A percentile compares a stretch with the other conserved stretches of the same genome.
Conservation (phyloP, 2,329 filamentous ascomycete genomes). For the Aspergillus pseudoviridinutans region DNA sequence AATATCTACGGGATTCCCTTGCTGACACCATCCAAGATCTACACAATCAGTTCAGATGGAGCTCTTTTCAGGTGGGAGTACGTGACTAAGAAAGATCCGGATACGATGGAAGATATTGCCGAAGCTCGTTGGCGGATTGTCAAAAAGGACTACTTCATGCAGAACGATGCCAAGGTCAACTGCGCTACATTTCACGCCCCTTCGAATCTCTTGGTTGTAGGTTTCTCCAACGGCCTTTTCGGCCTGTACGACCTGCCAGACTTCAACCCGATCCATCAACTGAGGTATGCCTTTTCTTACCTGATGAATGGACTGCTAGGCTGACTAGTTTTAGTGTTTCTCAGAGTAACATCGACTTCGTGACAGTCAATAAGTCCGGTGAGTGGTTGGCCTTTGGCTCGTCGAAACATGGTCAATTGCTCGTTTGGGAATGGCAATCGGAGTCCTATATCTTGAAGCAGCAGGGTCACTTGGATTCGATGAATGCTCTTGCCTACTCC, state of each 20-base stretch:
- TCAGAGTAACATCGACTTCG: conserved; percentile 91
- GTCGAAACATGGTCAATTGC: conserved; percentile 87
- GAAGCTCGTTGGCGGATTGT: conserved; percentile 86
- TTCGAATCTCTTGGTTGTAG: conserved; percentile 89
- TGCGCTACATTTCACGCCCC: conserved; percentile 86
- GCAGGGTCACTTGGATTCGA: conserved; percentile 92
- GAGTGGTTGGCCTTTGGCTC: conserved; percentile 98
- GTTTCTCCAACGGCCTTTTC: conserved; percentile 92
- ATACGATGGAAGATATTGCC: conserved; percentile 57
- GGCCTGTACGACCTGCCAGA: conserved; percentile 93
- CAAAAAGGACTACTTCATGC: conserved; percentile 91
- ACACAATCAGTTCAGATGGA: conserved; percentile 96
- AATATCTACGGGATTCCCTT: not conserved
- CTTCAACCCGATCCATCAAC: conserved; percentile 89
- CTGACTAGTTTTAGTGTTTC: conserved; percentile 66
- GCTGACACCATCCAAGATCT: conserved; percentile 54
- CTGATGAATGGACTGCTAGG: not conserved
- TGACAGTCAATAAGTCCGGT: conserved; percentile 88
- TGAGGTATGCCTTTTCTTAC: conserved; percentile 42
- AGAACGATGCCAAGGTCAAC: conserved; percentile 78
- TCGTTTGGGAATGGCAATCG: conserved; percentile 99
- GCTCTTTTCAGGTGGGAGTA: conserved; percentile 94
- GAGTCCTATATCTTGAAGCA: conserved; percentile 99
- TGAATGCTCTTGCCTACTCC: conserved; percentile 90
- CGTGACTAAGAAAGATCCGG: conserved; percentile 58